These are phyloP conservation scores for Lotus japonicus DNA, from an alignment of 306 rosid genomes.

Conservation along the genomic window DNA sequence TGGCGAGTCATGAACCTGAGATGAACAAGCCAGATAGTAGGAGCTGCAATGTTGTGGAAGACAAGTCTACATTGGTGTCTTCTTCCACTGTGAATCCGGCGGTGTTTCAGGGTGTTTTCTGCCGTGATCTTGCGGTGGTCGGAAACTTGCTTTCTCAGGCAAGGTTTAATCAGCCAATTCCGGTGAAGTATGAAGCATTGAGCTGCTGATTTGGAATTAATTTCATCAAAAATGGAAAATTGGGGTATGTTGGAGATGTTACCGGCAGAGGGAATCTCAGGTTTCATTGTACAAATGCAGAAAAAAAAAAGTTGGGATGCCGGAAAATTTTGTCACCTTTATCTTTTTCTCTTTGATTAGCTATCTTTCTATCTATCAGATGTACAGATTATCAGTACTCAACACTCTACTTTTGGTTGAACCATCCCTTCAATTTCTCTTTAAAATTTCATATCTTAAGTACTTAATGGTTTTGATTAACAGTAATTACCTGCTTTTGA, in stretches of 20 bases:
- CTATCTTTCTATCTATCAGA: constrained; percentile 21
- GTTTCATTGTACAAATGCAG: constrained; percentile 56
- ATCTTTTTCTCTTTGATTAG: constrained; percentile 16
- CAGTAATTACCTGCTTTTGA: neutral
- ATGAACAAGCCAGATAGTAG: neutral
- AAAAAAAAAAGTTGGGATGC: constrained; percentile 28
- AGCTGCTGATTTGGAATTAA: constrained; percentile 47
- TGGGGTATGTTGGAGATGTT: constrained; percentile 25
- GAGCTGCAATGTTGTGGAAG: constrained; percentile 14
- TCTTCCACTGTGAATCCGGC: constrained; percentile 32
- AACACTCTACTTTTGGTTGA: constrained; percentile 18
- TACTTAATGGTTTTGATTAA: neutral
- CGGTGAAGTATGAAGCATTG: constrained; percentile 81
- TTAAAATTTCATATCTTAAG: neutral
- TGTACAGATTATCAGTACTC: constrained; percentile 60
- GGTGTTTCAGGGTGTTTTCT: constrained; percentile 77
- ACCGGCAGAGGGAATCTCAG: constrained; percentile 43
- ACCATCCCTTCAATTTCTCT: neutral
- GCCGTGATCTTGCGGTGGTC: constrained; percentile 78
- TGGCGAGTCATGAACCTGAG: constrained; percentile 14
- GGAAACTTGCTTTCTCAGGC: constrained; percentile 75
- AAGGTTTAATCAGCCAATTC: constrained; percentile 70
- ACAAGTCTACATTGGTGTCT: constrained; percentile 15
- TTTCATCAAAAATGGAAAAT: neutral
- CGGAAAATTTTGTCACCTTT: constrained; percentile 76